Evolutionary conservation across 129 eudicot genomes (phyloP).

Genomic region (Lactuca saligna): DNA sequence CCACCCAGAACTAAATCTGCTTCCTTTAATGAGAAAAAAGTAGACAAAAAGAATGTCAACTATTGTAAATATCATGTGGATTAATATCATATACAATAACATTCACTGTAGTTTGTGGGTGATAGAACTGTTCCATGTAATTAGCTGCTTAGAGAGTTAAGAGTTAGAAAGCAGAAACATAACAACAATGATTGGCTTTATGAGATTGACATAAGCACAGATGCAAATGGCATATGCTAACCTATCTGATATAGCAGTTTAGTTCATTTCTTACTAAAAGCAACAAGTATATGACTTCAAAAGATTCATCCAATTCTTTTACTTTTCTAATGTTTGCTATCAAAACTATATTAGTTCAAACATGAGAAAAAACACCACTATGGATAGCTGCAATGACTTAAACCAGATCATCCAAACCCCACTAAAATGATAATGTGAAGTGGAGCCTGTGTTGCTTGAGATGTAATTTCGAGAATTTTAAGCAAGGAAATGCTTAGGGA

Average conservation of each 20-base stretch:
- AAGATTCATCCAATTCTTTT: neutral
- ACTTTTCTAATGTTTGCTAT: neutral
- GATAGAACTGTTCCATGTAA: too few species aligned
- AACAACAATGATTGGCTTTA: neutral
- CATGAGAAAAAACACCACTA: constrained; percentile 14
- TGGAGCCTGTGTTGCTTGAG: neutral
- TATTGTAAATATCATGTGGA: neutral
- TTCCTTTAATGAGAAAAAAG: constrained; percentile 47
- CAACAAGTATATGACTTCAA: neutral
- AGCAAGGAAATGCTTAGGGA: neutral
- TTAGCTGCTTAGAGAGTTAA: too few species aligned
- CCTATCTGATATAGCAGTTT: neutral
- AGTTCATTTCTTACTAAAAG: neutral
- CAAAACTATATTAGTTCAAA: constrained; percentile 5
- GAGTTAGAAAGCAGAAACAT: too few species aligned
- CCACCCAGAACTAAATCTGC: constrained; percentile 96
- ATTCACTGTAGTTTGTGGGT: too few species aligned
- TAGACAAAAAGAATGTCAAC: constrained; percentile 13
- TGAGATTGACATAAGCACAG: neutral
- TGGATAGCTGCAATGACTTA: neutral
- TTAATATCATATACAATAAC: too few species aligned
- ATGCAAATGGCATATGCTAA: neutral
- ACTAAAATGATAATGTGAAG: neutral
- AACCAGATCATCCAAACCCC: neutral
- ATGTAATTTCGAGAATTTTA: neutral